A percentile compares a stretch with the other conserved stretches of the same genome.
phyloP scores from a whole-genome alignment of 1,284 basidiomycete species.

The Boletus mariae region DNA sequence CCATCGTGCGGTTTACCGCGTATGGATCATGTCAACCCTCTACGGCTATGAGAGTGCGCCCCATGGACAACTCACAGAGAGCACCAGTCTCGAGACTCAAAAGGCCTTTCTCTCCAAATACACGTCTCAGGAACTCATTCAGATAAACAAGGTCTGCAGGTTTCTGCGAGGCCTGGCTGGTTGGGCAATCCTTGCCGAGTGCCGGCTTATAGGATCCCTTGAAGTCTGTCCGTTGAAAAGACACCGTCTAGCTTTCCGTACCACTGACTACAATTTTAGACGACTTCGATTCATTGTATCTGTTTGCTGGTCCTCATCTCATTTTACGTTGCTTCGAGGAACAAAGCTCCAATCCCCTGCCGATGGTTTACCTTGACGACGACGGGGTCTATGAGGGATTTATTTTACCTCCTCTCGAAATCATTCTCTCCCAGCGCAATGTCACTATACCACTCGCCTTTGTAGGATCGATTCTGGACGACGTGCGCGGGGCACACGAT shows the following conservation, averaged over 20 bases:
- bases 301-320: constrained; percentile 15
- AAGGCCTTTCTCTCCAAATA: constrained; percentile 12
- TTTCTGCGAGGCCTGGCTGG: constrained; percentile 7
- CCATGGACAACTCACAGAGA: neutral
- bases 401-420: neutral
- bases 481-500: constrained; percentile 8
- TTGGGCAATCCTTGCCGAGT: constrained; percentile 12
- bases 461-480: constrained; percentile 15
- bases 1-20: constrained; percentile 31
- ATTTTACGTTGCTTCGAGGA: constrained; percentile 19
- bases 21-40: constrained; percentile 27
- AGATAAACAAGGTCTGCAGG: constrained; percentile 7
- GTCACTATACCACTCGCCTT: constrained; percentile 2
- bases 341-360: constrained; percentile 6
- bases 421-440: constrained; percentile 7
- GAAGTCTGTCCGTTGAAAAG: constrained; percentile 12
- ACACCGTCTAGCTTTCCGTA: neutral
- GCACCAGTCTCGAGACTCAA: neutral
- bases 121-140: constrained; percentile 18
- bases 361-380: neutral
- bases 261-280: constrained; percentile 1
- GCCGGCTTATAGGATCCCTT: constrained; percentile 6
- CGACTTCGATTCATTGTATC: constrained; percentile 11
- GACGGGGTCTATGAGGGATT: constrained; percentile 5
- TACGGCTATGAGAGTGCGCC: constrained; percentile 5